phyloP scores from a whole-genome alignment of 805 yeast genomes.

The Priceomyces castillae region DNA sequence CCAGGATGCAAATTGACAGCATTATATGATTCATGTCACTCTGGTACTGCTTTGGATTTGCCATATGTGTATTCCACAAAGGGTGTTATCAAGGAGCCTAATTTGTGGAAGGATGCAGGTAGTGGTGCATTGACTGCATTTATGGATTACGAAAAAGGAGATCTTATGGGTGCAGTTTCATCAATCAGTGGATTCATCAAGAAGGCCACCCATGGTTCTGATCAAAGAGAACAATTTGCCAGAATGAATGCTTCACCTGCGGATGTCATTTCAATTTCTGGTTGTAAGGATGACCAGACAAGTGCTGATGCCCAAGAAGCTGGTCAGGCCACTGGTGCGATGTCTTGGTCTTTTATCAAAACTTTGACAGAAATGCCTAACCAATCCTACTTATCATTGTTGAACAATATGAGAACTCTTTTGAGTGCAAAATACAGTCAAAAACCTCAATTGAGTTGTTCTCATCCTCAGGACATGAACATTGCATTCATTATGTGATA shows the following conservation, averaged over 20 bases:
- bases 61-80: conserved; percentile 40
- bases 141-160: conserved; percentile 31
- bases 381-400: conserved; percentile 33
- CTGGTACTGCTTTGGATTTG: conserved; percentile 40
- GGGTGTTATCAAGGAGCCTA: conserved; percentile 41
- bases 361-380: conserved; percentile 26
- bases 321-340: conserved; percentile 39
- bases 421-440: conserved; percentile 33
- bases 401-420: conserved; percentile 36
- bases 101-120: conserved; percentile 36
- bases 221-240: conserved; percentile 24
- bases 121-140: conserved; percentile 31
- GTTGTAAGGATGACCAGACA: conserved; percentile 42
- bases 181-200: conserved; percentile 34
- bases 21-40: conserved; percentile 38
- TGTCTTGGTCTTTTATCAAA: conserved; percentile 38
- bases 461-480: conserved; percentile 40
- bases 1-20: conserved; percentile 39
- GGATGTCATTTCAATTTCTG: conserved; percentile 35
- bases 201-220: conserved; percentile 22
- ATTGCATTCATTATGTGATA: conserved; percentile 31
- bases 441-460: conserved; percentile 39
- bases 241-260: conserved; percentile 35
- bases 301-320: conserved; percentile 37
- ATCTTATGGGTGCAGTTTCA: conserved; percentile 37